Conservation (phyloP, 169 alveolate species). For the Plasmodium yoelii region DNA sequence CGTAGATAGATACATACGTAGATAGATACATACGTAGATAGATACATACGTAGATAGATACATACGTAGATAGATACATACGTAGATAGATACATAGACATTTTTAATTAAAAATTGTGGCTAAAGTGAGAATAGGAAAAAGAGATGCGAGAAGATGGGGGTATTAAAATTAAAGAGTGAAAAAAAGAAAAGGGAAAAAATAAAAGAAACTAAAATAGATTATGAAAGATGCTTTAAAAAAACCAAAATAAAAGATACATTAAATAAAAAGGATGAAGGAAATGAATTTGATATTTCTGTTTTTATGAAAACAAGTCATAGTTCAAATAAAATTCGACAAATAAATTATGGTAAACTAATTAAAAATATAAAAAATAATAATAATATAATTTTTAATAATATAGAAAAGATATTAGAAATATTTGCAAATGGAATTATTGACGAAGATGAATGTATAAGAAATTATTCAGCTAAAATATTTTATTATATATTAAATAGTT, state of each 20-base stretch:
- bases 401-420: slow-evolving; percentile 58
- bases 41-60: no score
- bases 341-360: slow-evolving; percentile 59
- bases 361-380: slow-evolving; percentile 43
- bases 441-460: slow-evolving; percentile 56
- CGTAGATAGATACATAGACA: no score
- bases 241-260: slow-evolving; percentile 35
- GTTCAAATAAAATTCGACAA: slow-evolving; percentile 68
- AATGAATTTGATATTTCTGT: slow-evolving; percentile 54
- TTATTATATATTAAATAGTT: slow-evolving; percentile 56
- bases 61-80: no score
- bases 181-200: slow-evolving; percentile 50
- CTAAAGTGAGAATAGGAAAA: neutral
- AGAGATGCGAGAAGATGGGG: slow-evolving; percentile 19
- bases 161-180: slow-evolving; percentile 67
- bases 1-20: no score
- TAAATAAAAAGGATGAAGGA: slow-evolving; percentile 23
- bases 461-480: slow-evolving; percentile 70
- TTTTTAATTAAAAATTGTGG: no score
- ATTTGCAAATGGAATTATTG: slow-evolving; percentile 56
- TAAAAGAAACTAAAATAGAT: slow-evolving; percentile 58
- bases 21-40: no score
- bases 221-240: slow-evolving; percentile 47
- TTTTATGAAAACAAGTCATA: slow-evolving; percentile 68
- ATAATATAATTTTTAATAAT: slow-evolving; percentile 40